These are phyloP conservation scores for Brassica balearica DNA, from an alignment of 441 rosid genomes.

Conservation along the genomic window DNA sequence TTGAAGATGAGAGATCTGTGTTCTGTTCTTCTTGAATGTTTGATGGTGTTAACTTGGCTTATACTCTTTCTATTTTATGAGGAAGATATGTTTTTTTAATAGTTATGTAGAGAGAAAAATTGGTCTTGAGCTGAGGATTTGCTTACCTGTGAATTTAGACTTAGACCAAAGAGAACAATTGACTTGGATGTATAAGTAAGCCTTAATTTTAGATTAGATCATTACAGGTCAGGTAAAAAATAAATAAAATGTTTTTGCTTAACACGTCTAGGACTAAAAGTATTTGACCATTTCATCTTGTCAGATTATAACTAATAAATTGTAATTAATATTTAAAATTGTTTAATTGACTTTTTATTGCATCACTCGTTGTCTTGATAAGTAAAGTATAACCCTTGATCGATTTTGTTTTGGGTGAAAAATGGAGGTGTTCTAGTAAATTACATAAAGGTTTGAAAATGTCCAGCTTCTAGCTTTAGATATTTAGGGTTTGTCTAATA, in stretches of 20 bases:
- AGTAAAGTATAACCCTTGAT: background rate
- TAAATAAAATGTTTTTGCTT: background rate
- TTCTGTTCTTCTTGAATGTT: background rate
- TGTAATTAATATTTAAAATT: background rate
- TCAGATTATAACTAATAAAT: background rate
- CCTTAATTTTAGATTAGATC: background rate
- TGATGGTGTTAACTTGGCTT: constrained; percentile 23
- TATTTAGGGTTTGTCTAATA: background rate
- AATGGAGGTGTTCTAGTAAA: background rate
- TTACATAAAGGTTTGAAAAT: background rate
- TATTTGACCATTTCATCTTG: background rate
- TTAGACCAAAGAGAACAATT: background rate
- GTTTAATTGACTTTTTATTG: constrained; percentile 1
- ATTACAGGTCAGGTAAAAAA: background rate
- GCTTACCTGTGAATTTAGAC: constrained; percentile 1
- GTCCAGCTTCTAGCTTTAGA: background rate
- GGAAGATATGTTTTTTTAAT: background rate
- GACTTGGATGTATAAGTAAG: background rate
- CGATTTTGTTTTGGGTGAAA: background rate
- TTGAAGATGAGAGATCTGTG: constrained; percentile 31
- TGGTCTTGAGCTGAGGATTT: constrained; percentile 14
- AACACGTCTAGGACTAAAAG: background rate
- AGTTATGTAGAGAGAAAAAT: background rate
- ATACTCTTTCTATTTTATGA: constrained; percentile 20
- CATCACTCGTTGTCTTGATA: background rate